A percentile compares a stretch with the other conserved stretches of the same genome.
Evolutionary conservation across 345 rosid species (phyloP).

Genomic region (Eutrema japonicum): DNA sequence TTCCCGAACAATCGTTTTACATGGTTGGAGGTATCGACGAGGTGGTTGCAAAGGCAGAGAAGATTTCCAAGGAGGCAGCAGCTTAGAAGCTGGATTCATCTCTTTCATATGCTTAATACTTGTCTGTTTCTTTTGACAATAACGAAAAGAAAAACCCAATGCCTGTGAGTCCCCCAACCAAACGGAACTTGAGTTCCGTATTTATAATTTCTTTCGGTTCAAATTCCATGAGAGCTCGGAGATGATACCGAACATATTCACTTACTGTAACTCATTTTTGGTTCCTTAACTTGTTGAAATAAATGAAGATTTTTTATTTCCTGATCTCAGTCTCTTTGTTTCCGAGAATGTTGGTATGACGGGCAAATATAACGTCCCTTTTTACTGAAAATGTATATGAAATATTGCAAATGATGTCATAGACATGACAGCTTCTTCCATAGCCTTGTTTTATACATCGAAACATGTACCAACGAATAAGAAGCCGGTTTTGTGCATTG

Average conservation of each 20-base stretch:
- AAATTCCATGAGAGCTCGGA: conserved; percentile 25
- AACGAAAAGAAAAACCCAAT: conserved; percentile 35
- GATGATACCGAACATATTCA: conserved; percentile 23
- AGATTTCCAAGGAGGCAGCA: conserved; percentile 44
- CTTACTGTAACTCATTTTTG: conserved; percentile 35
- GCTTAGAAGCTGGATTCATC: conserved; percentile 34
- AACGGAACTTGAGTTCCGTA: conserved; percentile 32
- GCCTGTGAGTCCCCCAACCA: conserved; percentile 15
- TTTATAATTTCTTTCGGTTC: conserved; percentile 25
- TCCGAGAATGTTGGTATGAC: not conserved
- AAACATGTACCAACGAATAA: conserved; percentile 8
- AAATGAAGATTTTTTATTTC: not conserved
- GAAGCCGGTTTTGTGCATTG: conserved; percentile 1
- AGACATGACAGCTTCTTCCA: conserved; percentile 11
- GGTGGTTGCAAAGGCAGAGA: conserved; percentile 57
- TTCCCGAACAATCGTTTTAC: conserved; percentile 63
- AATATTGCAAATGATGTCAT: not conserved
- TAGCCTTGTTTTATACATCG: conserved; percentile 20
- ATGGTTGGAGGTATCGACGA: conserved; percentile 70
- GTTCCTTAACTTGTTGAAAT: conserved; percentile 29
- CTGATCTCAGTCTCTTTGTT: not conserved
- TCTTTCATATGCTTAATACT: not conserved
- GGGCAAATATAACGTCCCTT: not conserved
- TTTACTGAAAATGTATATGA: not conserved
- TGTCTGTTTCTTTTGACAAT: conserved; percentile 33